Evolutionary conservation across 371 early-diverging fungal species (phyloP).

Genomic region (Blastocladiella emersonii): DNA sequence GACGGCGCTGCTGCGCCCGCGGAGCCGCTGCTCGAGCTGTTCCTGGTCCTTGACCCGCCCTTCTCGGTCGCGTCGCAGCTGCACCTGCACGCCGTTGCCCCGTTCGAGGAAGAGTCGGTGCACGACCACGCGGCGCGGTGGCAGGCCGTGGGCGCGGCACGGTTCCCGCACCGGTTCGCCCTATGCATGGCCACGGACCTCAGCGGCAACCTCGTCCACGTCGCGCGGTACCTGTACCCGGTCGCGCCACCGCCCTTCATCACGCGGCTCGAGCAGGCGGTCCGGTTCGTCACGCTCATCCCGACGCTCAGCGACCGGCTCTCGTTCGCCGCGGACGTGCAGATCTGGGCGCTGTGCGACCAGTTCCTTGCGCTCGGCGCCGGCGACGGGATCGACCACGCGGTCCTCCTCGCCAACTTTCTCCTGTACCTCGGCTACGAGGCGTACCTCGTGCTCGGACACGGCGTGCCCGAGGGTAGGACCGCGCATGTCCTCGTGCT

Average conservation of each 20-base stretch:
- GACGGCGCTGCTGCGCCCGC: neutral
- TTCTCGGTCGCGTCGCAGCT: neutral
- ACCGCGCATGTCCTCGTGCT: neutral
- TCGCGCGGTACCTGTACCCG: neutral
- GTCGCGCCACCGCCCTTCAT: neutral
- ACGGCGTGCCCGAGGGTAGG: neutral
- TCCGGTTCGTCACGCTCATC: neutral
- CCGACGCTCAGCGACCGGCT: slow-evolving; percentile 5
- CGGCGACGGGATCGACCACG: neutral
- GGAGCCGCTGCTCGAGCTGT: neutral
- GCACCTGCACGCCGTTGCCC: neutral
- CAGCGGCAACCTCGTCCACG: neutral
- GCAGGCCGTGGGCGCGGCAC: neutral
- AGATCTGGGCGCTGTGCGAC: neutral
- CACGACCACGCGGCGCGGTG: neutral
- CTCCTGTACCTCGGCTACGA: neutral
- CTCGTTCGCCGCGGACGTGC: neutral
- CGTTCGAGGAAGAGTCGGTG: neutral
- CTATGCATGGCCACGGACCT: neutral
- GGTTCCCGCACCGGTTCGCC: neutral
- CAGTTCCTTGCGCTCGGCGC: slow-evolving; percentile 3
- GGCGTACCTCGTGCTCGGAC: neutral
- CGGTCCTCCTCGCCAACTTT: neutral
- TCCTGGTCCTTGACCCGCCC: neutral
- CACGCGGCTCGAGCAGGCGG: neutral